Conservation (phyloP, 202 grass and related monocot genomes). For the Panicum virgatum region DNA sequence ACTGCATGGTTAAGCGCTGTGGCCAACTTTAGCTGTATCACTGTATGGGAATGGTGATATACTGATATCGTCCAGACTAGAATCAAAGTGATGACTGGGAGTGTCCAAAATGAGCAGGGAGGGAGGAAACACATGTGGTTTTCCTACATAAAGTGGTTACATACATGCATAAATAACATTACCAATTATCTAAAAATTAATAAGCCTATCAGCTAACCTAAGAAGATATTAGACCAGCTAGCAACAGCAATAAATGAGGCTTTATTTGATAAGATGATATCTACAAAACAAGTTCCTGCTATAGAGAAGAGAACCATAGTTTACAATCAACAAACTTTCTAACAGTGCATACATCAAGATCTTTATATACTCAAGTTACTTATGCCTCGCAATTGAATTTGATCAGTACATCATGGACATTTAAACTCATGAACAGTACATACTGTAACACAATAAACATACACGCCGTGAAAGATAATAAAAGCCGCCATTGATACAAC, state of each 20-base stretch:
- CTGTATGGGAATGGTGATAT: background rate
- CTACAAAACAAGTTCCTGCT: background rate
- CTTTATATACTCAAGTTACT: background rate
- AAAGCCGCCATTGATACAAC: background rate
- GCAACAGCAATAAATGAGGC: background rate
- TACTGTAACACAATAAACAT: background rate
- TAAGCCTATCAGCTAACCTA: constrained; percentile 7
- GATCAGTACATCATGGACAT: background rate
- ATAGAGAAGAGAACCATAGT: background rate
- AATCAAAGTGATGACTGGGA: background rate
- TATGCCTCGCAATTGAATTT: background rate
- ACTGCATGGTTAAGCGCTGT: background rate
- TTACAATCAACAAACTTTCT: background rate
- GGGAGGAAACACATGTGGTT: background rate
- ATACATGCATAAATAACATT: constrained; percentile 3
- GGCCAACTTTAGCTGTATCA: background rate
- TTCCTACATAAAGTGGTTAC: background rate
- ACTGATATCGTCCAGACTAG: background rate
- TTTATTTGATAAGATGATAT: background rate
- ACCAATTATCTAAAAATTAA: background rate
- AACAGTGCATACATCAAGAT: background rate
- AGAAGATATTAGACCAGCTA: background rate
- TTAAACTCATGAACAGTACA: background rate
- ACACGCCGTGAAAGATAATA: background rate
- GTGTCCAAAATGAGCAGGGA: background rate